These are phyloP conservation scores for Gyrodon lividus DNA, from an alignment of 768 basidiomycete species.

Conservation along the genomic window DNA sequence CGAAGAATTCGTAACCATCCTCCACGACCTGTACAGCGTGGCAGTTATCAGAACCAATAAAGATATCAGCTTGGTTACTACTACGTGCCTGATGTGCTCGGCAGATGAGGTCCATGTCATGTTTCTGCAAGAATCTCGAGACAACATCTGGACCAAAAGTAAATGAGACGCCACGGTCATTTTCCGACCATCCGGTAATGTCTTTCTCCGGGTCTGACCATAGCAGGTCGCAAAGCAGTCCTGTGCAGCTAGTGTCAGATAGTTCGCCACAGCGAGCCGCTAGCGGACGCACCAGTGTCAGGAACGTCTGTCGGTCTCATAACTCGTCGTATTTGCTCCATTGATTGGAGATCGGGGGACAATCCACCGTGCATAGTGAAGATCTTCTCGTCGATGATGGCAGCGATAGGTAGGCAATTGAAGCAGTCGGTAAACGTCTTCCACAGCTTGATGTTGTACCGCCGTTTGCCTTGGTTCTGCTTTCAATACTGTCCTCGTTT, in stretches of 20 bases:
- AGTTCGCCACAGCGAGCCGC: neutral
- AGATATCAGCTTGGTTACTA: conserved; percentile 11
- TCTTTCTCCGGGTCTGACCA: conserved; percentile 99
- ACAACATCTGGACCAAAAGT: conserved; percentile 99
- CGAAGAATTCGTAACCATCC: conserved; percentile 99
- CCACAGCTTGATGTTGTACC: conserved; percentile 99
- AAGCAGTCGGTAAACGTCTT: conserved; percentile 99
- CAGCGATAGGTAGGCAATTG: conserved; percentile 98
- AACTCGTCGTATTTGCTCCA: conserved; percentile 99
- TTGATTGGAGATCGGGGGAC: conserved; percentile 95
- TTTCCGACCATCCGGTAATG: conserved; percentile 99
- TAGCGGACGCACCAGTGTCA: conserved; percentile 73
- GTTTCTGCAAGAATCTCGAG: conserved; percentile 96
- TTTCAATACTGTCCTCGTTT: conserved; percentile 11
- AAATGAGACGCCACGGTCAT: conserved; percentile 98
- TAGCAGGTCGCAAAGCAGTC: conserved; percentile 90
- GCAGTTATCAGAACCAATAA: conserved; percentile 1
- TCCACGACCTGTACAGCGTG: conserved; percentile 76
- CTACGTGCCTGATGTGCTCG: conserved; percentile 89
- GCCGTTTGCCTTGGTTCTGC: conserved; percentile 80
- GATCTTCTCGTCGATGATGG: conserved; percentile 99
- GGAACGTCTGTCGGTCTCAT: conserved; percentile 99
- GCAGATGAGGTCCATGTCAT: conserved; percentile 99
- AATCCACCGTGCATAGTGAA: conserved; percentile 99
- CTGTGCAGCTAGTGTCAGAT: conserved; percentile 38